phyloP scores from a whole-genome alignment of 768 basidiomycete genomes.

The Russula brevipes region DNA sequence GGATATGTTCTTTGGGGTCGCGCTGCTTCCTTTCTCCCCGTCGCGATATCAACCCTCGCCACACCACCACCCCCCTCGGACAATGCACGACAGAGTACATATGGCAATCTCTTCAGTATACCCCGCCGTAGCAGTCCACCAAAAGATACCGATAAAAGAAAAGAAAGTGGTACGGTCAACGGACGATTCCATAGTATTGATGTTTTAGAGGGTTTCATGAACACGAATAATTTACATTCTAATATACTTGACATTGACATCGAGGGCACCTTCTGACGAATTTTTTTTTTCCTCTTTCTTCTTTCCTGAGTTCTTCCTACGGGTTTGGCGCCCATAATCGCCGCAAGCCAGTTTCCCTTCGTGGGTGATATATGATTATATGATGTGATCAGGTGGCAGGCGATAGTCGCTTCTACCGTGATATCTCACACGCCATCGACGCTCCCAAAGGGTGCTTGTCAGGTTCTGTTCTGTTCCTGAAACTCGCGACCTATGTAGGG shows the following conservation, averaged over 20 bases:
- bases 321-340: neutral
- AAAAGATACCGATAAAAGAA: neutral
- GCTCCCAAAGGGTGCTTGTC: no score
- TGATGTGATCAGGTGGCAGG: neutral
- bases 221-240: neutral
- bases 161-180: neutral
- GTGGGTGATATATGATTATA: neutral
- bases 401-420: neutral
- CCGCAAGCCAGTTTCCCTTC: neutral
- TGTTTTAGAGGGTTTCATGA: conserved; percentile 1
- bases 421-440: neutral
- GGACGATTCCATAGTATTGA: neutral
- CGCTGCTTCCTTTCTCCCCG: neutral
- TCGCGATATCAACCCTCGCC: neutral
- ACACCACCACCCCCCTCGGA: neutral
- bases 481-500: no score
- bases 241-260: no score
- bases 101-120: neutral
- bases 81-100: neutral
- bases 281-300: neutral
- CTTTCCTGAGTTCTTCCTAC: no score
- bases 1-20: conserved; percentile 1
- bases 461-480: no score
- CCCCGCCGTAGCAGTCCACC: neutral
- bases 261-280: neutral